phyloP scores from a whole-genome alignment of 2,329 filamentous ascomycete genomes.

The Seiridium cupressi region DNA sequence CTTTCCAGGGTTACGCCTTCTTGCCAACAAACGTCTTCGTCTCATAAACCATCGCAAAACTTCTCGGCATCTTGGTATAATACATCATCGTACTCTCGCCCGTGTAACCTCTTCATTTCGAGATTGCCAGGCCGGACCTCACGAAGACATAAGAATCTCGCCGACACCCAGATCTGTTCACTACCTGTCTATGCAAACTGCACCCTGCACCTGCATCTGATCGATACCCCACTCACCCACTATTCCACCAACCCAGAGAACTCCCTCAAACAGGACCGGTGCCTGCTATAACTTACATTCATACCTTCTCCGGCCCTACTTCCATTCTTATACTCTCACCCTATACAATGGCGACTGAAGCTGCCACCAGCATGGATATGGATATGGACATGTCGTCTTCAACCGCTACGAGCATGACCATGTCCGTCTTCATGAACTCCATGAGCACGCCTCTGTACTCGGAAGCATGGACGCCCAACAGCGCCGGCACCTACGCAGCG shows the following conservation, averaged over 20 bases:
- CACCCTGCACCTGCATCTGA: not conserved
- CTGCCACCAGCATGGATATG: slow-evolving; percentile 15
- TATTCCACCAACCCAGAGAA: not conserved
- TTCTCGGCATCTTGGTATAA: slow-evolving; percentile 7
- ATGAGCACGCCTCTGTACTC: slow-evolving; percentile 55
- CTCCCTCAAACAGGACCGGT: not conserved
- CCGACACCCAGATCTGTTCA: not conserved
- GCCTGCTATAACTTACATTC: not conserved
- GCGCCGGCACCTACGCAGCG: slow-evolving; percentile 72
- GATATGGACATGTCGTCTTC: slow-evolving; percentile 20
- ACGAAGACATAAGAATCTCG: not conserved
- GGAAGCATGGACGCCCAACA: slow-evolving; percentile 69
- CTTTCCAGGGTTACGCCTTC: not conserved
- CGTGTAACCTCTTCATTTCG: not conserved
- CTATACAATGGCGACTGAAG: not conserved
- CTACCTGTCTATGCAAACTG: not conserved
- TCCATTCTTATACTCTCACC: not conserved
- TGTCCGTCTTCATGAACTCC: slow-evolving; percentile 57
- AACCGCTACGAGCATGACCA: slow-evolving; percentile 34
- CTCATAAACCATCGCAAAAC: slow-evolving; percentile 5
- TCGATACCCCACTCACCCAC: not conserved
- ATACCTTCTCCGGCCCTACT: not conserved
- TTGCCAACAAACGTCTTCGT: not conserved
- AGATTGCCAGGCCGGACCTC: slow-evolving; percentile 3
- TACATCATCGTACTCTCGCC: not conserved